A percentile compares a stretch with the other conserved stretches of the same genome.
These are phyloP conservation scores for Cladosporium sphaerospermum DNA, from an alignment of 2,329 filamentous ascomycete genomes.

Conservation along the genomic window DNA sequence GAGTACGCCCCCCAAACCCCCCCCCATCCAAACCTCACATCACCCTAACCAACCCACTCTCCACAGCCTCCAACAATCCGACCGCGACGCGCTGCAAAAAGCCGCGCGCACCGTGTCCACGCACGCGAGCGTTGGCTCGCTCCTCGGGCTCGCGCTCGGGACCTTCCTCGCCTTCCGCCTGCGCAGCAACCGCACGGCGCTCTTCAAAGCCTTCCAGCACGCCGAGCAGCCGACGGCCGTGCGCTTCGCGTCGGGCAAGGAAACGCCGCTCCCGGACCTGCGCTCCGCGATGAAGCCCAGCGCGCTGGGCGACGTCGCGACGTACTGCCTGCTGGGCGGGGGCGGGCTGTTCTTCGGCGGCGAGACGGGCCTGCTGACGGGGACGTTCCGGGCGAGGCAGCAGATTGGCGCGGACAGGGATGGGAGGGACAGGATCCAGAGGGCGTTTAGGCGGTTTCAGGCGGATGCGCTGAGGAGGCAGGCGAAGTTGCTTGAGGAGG, in stretches of 20 bases:
- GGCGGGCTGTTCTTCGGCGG: conserved; percentile 60
- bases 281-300: conserved; percentile 53
- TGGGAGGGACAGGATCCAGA: conserved; percentile 52
- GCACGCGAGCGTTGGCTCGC: conserved; percentile 53
- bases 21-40: conserved; percentile 50
- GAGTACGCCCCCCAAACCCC: conserved; percentile 33
- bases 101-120: conserved; percentile 51
- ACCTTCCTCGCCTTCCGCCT: conserved; percentile 53
- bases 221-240: conserved; percentile 57
- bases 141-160: conserved; percentile 55
- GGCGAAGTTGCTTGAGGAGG: conserved; percentile 49
- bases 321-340: conserved; percentile 56
- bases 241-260: conserved; percentile 55
- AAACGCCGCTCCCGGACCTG: conserved; percentile 57
- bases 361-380: conserved; percentile 55
- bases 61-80: conserved; percentile 44
- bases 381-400: conserved; percentile 49
- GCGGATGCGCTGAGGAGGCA: conserved; percentile 58
- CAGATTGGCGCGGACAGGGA: conserved; percentile 50
- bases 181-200: conserved; percentile 48
- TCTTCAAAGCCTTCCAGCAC: conserved; percentile 57
- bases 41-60: conserved; percentile 14
- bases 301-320: conserved; percentile 53
- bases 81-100: conserved; percentile 51
- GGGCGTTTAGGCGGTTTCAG: conserved; percentile 56